Evolutionary conservation across 257 asterid genomes (phyloP), one percentile per base, ranked within the genome.

Genomic region (Forsythia viridissima): DNA sequence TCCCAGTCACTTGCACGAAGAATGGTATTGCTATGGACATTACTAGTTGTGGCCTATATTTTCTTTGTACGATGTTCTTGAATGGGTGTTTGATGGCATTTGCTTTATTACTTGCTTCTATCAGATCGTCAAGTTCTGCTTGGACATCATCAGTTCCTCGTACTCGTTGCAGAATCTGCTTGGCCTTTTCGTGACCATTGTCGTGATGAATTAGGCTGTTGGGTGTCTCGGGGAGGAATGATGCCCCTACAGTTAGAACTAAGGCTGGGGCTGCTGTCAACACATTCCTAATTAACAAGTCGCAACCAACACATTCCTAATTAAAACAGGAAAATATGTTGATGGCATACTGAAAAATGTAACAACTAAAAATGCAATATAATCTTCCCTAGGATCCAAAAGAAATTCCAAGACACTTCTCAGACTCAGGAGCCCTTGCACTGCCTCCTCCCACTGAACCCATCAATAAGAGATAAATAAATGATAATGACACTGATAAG

Each of bases 161-260:
- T 34, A 84, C 82, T 24, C 66, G 76, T 42, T 71, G 79, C n/a
- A 84, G 57, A 10, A 79, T 4, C 1, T 1, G 34, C 37, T 46
- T 72, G 13, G 84, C 88, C 71, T 76, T 81, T 24, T 59, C 70
- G 34, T 46, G 85, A 8, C 82, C 85, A 42, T 67, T 9, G n/a
- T 55, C 13, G 70, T 36, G 77, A 4, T 84, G 88, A 51, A 84
- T 77, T 6, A 81, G 76, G 72, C 85, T 79, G 75, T 76, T 84
- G 37, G 88, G 85, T 4, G 85, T 81, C 40, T 81, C 85, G 0
- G 84, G 82, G 55, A 84, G 85, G 63, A 84, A 84, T 12, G 79
- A 20, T 0, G 84, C 83, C 18, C 85, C 88, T 11, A 81, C 15
- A 4, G 84, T 79, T 2, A 84, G 79, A 21, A 81, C 6, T 3